Base-by-base conservation (phyloP, 257 asterid species). In the Echium plantagineum region DNA sequence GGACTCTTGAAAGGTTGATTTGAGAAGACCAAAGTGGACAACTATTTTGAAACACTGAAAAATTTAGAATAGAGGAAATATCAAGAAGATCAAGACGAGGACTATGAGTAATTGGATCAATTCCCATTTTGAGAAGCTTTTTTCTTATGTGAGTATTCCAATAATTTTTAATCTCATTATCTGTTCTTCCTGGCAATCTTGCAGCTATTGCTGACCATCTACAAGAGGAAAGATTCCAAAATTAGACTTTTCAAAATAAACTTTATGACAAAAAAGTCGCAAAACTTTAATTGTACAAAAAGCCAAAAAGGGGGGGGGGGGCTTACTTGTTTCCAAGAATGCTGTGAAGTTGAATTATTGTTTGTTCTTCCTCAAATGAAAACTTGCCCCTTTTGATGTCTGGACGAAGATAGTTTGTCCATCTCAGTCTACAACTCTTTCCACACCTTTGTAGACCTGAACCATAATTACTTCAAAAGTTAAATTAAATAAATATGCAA, bases 1-100 rank as follows among this genome's bases (percentile, higher is more conserved):
- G 18, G 49, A 87, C 71, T 60, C 86, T 76, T 9, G 89, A 83
- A 42, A 87, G 72, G 52, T 76, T 77, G 28, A 74, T 64, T 2
- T 78, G 87, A 60, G 70, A 62, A 35, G 75, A 67, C 49, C 49
- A 42, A 0, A 42, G 49, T 0, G 84, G 59, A 55, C 55, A 57
- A 20, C 10, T 48, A 61, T 67, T 10, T 42, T 42, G 49, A 13
- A 42, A 71, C 26, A 70, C 52, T 15, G 74, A 69, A 3, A 17
- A 42, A 17, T 42, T 42, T 10, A 42, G 49, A 42, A 42, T 10
- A 42, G 49, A 42, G 15, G 49, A 42, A 10, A 42, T 42, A 42
- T 42, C 49, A 10, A 42, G 49, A 42, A 42, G 49, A 4, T 42
- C 49, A 42, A 42, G 49, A 3, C 16, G 49, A 42, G 49, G 49